Conservation (phyloP, 164 flowering plant genomes). For the Sextonia rubra region DNA sequence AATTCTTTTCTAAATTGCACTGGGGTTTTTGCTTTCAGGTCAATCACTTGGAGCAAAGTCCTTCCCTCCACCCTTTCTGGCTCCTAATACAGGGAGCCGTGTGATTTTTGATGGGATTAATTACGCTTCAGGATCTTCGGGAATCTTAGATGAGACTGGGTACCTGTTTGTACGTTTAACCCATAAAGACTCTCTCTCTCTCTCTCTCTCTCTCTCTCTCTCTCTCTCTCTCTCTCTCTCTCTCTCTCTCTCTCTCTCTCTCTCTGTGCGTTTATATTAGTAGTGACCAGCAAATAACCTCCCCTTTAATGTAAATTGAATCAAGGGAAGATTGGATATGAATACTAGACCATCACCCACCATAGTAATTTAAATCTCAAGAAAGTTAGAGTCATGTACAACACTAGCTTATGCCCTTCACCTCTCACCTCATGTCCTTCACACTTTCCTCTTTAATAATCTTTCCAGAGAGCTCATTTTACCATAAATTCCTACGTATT, state of each 20-base stretch:
- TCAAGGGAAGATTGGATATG: too few species aligned
- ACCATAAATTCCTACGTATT: too few species aligned
- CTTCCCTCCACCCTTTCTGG: conserved; percentile 52
- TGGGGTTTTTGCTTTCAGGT: conserved; percentile 23
- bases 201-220: neutral
- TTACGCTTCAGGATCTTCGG: conserved; percentile 68
- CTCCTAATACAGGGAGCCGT: conserved; percentile 28
- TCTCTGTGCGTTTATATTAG: neutral
- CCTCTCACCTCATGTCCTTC: too few species aligned
- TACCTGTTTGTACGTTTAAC: conserved; percentile 37
- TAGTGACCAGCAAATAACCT: too few species aligned
- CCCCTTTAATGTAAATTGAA: too few species aligned
- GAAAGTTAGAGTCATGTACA: too few species aligned
- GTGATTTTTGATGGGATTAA: conserved; percentile 43
- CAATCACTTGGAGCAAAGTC: conserved; percentile 48
- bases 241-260: neutral
- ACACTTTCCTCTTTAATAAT: too few species aligned
- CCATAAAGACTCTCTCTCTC: neutral
- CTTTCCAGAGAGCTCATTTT: too few species aligned
- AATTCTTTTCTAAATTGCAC: neutral
- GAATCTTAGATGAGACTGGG: conserved; percentile 59
- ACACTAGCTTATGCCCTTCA: too few species aligned
- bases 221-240: neutral
- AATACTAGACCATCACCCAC: too few species aligned
- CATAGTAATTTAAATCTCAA: too few species aligned